These are phyloP conservation scores for Citrus medica DNA, from an alignment of 345 rosid genomes.

Conservation along the genomic window DNA sequence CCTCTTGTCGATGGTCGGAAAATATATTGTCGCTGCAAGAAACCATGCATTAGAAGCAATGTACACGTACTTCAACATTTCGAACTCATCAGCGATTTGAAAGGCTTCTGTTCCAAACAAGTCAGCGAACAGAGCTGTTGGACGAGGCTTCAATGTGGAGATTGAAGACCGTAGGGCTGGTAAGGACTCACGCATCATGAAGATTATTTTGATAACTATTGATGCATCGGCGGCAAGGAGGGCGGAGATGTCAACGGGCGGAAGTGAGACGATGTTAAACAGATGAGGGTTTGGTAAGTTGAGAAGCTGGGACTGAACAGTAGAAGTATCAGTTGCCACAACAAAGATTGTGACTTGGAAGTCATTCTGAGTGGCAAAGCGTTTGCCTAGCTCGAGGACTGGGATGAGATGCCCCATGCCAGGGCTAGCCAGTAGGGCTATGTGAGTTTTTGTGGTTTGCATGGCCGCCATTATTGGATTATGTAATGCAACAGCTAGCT, in stretches of 20 bases:
- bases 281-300: conserved; percentile 2
- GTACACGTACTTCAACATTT: conserved; percentile 43
- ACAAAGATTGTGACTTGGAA: conserved; percentile 34
- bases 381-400: conserved; percentile 34
- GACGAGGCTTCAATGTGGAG: conserved; percentile 13
- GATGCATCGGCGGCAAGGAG: conserved; percentile 4
- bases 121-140: conserved; percentile 40
- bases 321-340: conserved; percentile 23
- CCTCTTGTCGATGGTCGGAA: conserved; percentile 22
- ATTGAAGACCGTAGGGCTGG: conserved; percentile 21
- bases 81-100: conserved; percentile 39
- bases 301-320: conserved; percentile 14
- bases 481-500: background rate
- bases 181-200: conserved; percentile 16
- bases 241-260: conserved; percentile 21
- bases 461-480: background rate
- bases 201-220: background rate
- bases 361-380: conserved; percentile 28
- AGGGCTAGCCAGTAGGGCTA: conserved; percentile 39
- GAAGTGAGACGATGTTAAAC: conserved; percentile 25
- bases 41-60: conserved; percentile 46
- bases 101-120: conserved; percentile 44
- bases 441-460: conserved; percentile 20
- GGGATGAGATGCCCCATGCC: conserved; percentile 60
- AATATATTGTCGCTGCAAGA: conserved; percentile 25